Base-by-base conservation (phyloP, 2,329 filamentous ascomycete genomes). In the Botrytis fabae region DNA sequence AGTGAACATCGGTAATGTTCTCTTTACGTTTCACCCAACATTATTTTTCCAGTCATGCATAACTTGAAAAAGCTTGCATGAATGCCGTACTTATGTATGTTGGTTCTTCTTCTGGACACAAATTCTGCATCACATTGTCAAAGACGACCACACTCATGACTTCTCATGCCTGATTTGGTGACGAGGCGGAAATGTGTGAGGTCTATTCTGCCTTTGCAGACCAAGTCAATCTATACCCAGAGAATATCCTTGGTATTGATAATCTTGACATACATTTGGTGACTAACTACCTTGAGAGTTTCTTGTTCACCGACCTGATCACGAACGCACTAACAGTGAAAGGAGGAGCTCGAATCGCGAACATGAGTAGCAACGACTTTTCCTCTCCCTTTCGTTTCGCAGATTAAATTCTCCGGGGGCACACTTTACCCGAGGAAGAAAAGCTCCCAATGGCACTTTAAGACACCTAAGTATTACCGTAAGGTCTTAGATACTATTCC, bases 321-420 rank as follows among this genome's bases (percentile, higher is more conserved):
- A 70, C 75, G 62, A 44, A 64, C 1, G 74, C 70, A 25, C 59
- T 78, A 7, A 60, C 66, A 32, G 44, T 64, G 18, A 42, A 71
- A 62, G 62, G 20, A 8, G 20, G 61, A 25, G 44, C 72, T 46
- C 73, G 75, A 10, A 71, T 78, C 16, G 46, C 77, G 9, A 77
- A 75, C 54, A 14, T 75, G 18, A 70, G 73, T 62, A 83, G 83
- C 74, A 77, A 81, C 51, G 82, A 81, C 1, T 79, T 76, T 78
- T 51, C 83, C 25, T 77, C 76, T 1, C 81, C 80, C 4, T 72
- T 84, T 5, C 74, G 80, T 6, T 83, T 81, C 64, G 76, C 78
- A 51, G 81, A 83, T 72, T 54, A 63, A 22, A 74, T 72, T 59
- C 70, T 74, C 44, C 32, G 69, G 5, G 59, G 18, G 22, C n/a